Evolutionary conservation across 768 basidiomycete species (phyloP).

Genomic region (Pulveroboletus ravenelii): DNA sequence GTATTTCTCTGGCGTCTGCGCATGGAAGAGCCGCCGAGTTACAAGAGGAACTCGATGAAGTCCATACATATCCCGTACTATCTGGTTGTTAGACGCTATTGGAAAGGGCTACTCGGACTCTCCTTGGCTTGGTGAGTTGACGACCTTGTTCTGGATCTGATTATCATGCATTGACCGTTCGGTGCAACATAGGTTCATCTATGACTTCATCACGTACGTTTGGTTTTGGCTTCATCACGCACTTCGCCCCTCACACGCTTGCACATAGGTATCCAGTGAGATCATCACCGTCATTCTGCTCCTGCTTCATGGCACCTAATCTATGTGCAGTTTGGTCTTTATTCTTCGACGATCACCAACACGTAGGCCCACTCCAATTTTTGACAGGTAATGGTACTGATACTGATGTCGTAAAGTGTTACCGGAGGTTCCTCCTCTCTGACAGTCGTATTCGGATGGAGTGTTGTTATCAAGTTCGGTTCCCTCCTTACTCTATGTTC

Average conservation of each 20-base stretch:
- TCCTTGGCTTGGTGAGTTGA: constrained; percentile 62
- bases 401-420: constrained; percentile 38
- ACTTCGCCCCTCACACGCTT: background rate
- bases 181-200: constrained; percentile 51
- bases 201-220: constrained; percentile 74
- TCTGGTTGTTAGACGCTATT: constrained; percentile 77
- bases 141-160: background rate
- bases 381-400: background rate
- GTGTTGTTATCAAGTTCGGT: constrained; percentile 73
- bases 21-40: constrained; percentile 77
- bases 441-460: constrained; percentile 74
- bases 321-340: constrained; percentile 63
- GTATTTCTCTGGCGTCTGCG: constrained; percentile 85
- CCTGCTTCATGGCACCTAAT: background rate
- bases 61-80: constrained; percentile 66
- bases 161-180: background rate
- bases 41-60: constrained; percentile 77
- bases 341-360: constrained; percentile 71
- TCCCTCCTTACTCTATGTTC: background rate
- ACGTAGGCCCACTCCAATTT: constrained; percentile 36
- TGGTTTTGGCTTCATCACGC: background rate
- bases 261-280: constrained; percentile 57
- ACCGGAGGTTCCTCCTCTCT: constrained; percentile 51
- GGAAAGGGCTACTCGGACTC: constrained; percentile 67
- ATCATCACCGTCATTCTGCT: constrained; percentile 1